Base-by-base conservation (phyloP, 2,329 filamentous ascomycete genomes). In the Trichophyton benhamiae region DNA sequence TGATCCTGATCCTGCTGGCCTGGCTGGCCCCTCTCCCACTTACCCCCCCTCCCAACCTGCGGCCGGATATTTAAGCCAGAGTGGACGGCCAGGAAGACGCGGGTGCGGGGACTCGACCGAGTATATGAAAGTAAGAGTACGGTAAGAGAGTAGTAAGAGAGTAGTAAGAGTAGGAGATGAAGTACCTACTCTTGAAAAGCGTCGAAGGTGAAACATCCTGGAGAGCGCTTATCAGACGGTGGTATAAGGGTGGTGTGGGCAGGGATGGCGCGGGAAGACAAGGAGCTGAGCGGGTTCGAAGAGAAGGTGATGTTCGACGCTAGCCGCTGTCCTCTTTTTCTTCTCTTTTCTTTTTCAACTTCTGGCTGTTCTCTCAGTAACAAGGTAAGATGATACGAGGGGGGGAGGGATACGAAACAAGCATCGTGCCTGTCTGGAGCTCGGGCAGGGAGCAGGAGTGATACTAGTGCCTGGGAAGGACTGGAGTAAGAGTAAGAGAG, bases 241-340 rank as follows among this genome's bases (percentile, higher is more conserved):
- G 41, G n/a, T 44, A 44, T 44, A 42, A 44, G 44, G 6, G 17
- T 2, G 41, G 9, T 17, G 8, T 3, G 27, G 27, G 49, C 55
- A 25, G 17, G 55, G 55, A 44, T 58, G 17, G 33, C 11, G 55
- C 55, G 55, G 55, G 55, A 58, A 58, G 55, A 58, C 55, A 44
- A 58, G 55, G 55, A 33, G 27, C 27, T 38, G 30, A 15, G 49
- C 30, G 49, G 49, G 15, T 25, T 33, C 20, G 22, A 36, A n/a
- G 27, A 15, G 22, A 36, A n/a, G 27, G 27, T 17, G 22, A 55
- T 33, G 27, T 25, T 55, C 49, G 49, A 33, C 49, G 49, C 49
- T 55, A 55, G 49, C 49, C 49, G 49, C 17, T 27, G 17, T 8
- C n/a, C 20, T 17, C 9, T 22, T 3, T 27, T 49, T 7, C 4